Evolutionary conservation across 1,139 yeast species (phyloP).

Genomic region (Pichia sorboxylosa): DNA sequence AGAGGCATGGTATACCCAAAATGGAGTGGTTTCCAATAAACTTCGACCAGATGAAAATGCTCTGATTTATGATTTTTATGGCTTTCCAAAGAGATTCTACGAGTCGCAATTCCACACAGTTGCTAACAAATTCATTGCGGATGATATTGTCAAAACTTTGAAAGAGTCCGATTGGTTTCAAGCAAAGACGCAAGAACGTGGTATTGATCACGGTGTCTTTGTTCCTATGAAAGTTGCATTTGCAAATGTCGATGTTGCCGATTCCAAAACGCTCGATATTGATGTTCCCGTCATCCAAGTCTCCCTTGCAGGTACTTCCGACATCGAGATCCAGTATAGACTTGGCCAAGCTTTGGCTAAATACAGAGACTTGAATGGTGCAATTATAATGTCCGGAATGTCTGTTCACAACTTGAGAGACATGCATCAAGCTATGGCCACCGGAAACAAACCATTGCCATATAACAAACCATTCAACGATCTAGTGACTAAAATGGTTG

Average conservation of each 20-base stretch:
- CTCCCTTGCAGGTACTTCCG: conserved; percentile 40
- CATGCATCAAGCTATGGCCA: conserved; percentile 22
- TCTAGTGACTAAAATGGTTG: conserved; percentile 29
- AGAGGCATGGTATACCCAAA: conserved; percentile 13
- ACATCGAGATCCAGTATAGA: conserved; percentile 37
- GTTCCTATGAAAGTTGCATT: conserved; percentile 69
- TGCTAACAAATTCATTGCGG: conserved; percentile 32
- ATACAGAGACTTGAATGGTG: conserved; percentile 41
- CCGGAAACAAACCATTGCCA: conserved; percentile 27
- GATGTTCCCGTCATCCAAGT: conserved; percentile 57
- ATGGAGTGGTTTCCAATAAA: conserved; percentile 12
- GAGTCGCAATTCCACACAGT: conserved; percentile 45
- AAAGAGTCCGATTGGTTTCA: conserved; percentile 30
- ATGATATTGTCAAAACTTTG: conserved; percentile 33
- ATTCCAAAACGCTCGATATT: conserved; percentile 26
- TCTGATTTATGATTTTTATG: conserved; percentile 61
- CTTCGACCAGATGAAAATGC: conserved; percentile 24
- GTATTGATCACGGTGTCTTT: conserved; percentile 78
- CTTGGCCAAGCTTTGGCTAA: conserved; percentile 45
- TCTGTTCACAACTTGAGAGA: conserved; percentile 66
- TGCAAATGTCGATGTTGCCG: conserved; percentile 28
- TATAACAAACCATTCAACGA: conserved; percentile 42
- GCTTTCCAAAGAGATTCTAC: conserved; percentile 58
- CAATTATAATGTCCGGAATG: conserved; percentile 61
- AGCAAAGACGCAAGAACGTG: conserved; percentile 38